These are phyloP conservation scores for Chaetomium olivaceum DNA, from an alignment of 2,329 filamentous ascomycete species.

Conservation along the genomic window DNA sequence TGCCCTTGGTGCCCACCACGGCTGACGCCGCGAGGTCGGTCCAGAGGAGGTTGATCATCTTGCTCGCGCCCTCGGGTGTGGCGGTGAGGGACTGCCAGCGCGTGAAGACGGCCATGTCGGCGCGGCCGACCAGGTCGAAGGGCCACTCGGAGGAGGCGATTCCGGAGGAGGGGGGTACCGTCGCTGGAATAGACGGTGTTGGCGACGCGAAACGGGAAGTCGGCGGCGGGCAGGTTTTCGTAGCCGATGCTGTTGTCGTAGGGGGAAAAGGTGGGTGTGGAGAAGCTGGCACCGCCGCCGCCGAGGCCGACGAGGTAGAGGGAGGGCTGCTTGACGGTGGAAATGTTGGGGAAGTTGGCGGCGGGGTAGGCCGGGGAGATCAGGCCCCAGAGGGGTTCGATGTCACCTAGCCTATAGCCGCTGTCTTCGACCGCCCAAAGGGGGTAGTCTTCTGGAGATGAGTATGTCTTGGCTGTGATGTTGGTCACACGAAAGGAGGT, in stretches of 20 bases:
- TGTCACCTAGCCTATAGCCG: constrained; percentile 31
- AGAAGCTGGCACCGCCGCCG: background rate
- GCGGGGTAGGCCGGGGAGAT: constrained; percentile 35
- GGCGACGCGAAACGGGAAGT: constrained; percentile 35
- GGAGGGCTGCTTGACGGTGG: constrained; percentile 33
- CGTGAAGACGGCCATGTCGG: constrained; percentile 44
- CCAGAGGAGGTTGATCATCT: constrained; percentile 48
- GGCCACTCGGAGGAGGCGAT: constrained; percentile 7
- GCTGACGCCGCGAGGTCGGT: constrained; percentile 47
- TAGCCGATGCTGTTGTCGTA: background rate
- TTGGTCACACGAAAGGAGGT: constrained; percentile 38
- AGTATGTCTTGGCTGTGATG: constrained; percentile 42
- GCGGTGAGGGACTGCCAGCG: constrained; percentile 43
- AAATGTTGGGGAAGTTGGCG: constrained; percentile 37
- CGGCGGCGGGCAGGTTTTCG: constrained; percentile 39
- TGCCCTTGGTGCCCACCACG: constrained; percentile 43
- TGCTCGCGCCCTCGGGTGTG: constrained; percentile 33
- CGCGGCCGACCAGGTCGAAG: constrained; percentile 8
- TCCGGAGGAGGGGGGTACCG: background rate
- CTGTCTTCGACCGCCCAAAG: constrained; percentile 41
- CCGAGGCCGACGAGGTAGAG: constrained; percentile 28
- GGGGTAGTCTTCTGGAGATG: constrained; percentile 35
- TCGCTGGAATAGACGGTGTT: constrained; percentile 28
- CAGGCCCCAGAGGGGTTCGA: constrained; percentile 45
- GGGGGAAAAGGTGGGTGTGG: background rate